These are phyloP conservation scores for Hypomyces perniciosus DNA, from an alignment of 2,329 filamentous ascomycete genomes.

Conservation along the genomic window DNA sequence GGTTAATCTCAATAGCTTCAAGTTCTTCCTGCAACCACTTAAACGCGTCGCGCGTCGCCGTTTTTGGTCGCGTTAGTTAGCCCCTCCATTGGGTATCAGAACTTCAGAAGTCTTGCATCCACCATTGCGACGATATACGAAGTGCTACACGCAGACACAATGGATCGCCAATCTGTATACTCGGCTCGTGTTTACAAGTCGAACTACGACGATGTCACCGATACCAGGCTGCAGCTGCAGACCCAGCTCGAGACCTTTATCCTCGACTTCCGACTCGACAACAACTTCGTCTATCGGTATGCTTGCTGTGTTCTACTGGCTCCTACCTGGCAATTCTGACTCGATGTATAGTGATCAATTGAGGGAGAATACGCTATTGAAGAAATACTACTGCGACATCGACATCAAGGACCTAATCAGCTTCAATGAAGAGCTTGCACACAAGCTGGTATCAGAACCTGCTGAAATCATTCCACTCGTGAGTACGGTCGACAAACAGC, in stretches of 20 bases:
- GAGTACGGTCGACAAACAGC: slow-evolving; percentile 22
- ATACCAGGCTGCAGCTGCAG: slow-evolving; percentile 67
- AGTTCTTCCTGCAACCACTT: slow-evolving; percentile 24
- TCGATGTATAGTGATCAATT: slow-evolving; percentile 72
- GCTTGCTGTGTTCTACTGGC: slow-evolving; percentile 13
- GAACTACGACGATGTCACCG: slow-evolving; percentile 58
- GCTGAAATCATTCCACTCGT: slow-evolving; percentile 89
- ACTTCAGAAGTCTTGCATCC: slow-evolving; percentile 15
- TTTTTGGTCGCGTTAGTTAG: slow-evolving; percentile 17
- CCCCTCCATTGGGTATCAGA: slow-evolving; percentile 19
- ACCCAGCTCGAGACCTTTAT: slow-evolving; percentile 83
- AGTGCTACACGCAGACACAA: slow-evolving; percentile 29
- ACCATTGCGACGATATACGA: slow-evolving; percentile 12
- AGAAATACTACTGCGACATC: slow-evolving; percentile 93
- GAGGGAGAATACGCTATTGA: slow-evolving; percentile 86
- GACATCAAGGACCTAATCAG: slow-evolving; percentile 94
- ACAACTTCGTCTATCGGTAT: slow-evolving; percentile 89
- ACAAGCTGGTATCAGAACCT: slow-evolving; percentile 82
- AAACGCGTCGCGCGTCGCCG: slow-evolving; percentile 22
- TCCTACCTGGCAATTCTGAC: slow-evolving; percentile 10
- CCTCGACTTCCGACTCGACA: slow-evolving; percentile 88
- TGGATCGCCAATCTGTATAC: slow-evolving; percentile 88
- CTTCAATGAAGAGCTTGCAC: slow-evolving; percentile 91
- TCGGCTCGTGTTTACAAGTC: slow-evolving; percentile 74
- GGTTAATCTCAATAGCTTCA: background rate